These are phyloP conservation scores for Sphaerulina populicola DNA, from an alignment of 2,329 filamentous ascomycete species.

Conservation along the genomic window DNA sequence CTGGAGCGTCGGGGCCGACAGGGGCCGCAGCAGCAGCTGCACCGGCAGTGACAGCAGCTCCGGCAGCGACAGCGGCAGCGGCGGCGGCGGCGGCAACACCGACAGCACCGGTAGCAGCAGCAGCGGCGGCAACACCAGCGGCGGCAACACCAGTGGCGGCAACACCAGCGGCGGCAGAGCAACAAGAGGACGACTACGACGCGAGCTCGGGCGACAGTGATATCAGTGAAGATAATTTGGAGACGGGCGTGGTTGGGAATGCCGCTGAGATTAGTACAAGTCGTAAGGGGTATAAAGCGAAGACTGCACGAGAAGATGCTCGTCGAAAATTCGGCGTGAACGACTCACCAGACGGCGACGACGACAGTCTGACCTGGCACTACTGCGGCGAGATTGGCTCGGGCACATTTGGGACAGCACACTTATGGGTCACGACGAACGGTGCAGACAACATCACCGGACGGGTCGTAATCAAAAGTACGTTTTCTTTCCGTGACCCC, in stretches of 20 bases:
- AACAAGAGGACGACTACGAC: not conserved
- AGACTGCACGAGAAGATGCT: not conserved
- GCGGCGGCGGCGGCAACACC: no score
- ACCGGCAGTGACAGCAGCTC: no score
- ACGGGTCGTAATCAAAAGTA: conserved; percentile 5
- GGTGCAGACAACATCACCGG: not conserved
- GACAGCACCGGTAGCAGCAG: no score
- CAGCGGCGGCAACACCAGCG: no score
- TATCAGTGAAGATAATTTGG: not conserved
- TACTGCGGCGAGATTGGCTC: not conserved
- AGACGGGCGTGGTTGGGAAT: not conserved
- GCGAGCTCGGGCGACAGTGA: not conserved
- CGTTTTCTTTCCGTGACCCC: no score
- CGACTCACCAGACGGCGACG: not conserved
- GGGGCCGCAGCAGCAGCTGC: no score
- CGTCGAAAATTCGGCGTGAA: not conserved
- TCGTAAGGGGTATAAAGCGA: not conserved
- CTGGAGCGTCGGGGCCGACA: not conserved
- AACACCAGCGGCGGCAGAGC: no score
- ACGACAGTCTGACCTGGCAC: not conserved
- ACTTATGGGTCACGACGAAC: not conserved
- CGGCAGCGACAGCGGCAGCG: no score
- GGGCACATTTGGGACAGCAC: not conserved
- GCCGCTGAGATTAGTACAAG: not conserved
- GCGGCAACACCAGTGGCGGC: no score